Evolutionary conservation across 2,329 filamentous ascomycete species (phyloP).

Genomic region (Microsporum ferrugineum): DNA sequence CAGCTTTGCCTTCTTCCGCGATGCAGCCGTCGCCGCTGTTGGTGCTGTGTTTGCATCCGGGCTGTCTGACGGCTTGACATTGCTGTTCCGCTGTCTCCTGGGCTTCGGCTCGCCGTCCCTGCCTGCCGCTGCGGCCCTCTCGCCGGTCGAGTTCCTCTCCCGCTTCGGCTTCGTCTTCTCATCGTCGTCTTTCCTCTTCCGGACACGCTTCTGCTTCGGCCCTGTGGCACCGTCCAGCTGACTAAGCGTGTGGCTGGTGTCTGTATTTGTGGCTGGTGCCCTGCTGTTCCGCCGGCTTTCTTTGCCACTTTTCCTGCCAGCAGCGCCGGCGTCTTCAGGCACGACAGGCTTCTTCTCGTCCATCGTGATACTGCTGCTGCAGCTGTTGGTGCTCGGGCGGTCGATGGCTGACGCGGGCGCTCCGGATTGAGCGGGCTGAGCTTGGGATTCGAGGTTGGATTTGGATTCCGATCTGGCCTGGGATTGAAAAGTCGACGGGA

Average conservation of each 20-base stretch:
- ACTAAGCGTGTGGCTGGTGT: slow-evolving; percentile 11
- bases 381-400: neutral
- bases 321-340: neutral
- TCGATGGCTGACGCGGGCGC: neutral
- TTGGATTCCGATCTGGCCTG: neutral
- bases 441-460: neutral
- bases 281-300: slow-evolving; percentile 4
- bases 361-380: neutral
- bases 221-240: slow-evolving; percentile 13
- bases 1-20: slow-evolving; percentile 40
- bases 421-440: neutral
- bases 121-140: neutral
- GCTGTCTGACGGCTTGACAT: slow-evolving; percentile 22
- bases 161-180: slow-evolving; percentile 11
- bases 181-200: slow-evolving; percentile 33
- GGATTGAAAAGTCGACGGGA: slow-evolving; percentile 8
- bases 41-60: slow-evolving; percentile 11
- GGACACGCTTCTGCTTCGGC: slow-evolving; percentile 20
- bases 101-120: slow-evolving; percentile 6
- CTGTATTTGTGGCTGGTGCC: slow-evolving; percentile 12
- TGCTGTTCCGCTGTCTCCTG: slow-evolving; percentile 11
- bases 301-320: neutral
- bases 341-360: neutral
- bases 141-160: slow-evolving; percentile 4
- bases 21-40: slow-evolving; percentile 15